Evolutionary conservation across 1,284 basidiomycete genomes (phyloP).

Genomic region (Lentinus polychrous): DNA sequence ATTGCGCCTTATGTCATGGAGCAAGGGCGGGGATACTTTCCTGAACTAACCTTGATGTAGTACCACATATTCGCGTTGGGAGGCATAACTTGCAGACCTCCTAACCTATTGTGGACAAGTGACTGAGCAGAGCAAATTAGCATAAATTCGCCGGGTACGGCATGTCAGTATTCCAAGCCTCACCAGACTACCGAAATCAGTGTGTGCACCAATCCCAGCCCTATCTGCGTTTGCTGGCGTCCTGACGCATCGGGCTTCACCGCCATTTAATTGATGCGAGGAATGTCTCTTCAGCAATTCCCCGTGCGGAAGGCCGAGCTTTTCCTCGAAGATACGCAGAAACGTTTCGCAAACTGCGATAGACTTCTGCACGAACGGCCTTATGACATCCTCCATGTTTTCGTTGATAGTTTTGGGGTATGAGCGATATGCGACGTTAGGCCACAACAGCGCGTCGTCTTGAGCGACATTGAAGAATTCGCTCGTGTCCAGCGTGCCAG

Average conservation of each 20-base stretch:
- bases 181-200: conserved; percentile 40
- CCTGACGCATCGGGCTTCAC: conserved; percentile 54
- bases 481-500: conserved; percentile 47
- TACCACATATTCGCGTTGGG: conserved; percentile 31
- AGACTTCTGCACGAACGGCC: conserved; percentile 54
- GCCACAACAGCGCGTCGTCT: conserved; percentile 58
- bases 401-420: conserved; percentile 50
- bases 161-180: conserved; percentile 8
- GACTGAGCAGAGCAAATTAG: conserved; percentile 7
- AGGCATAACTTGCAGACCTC: conserved; percentile 35
- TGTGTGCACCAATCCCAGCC: conserved; percentile 29
- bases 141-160: not conserved
- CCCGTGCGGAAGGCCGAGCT: conserved; percentile 47
- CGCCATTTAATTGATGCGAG: conserved; percentile 42
- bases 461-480: conserved; percentile 66
- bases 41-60: conserved; percentile 29
- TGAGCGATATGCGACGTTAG: conserved; percentile 38
- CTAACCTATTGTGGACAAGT: conserved; percentile 33
- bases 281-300: conserved; percentile 42
- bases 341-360: conserved; percentile 48
- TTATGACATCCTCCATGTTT: conserved; percentile 41
- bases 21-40: conserved; percentile 1
- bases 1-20: not conserved
- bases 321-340: conserved; percentile 48
- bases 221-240: conserved; percentile 32